phyloP scores from a whole-genome alignment of 1,284 basidiomycete genomes.

The Anthracocystis walkeri region DNA sequence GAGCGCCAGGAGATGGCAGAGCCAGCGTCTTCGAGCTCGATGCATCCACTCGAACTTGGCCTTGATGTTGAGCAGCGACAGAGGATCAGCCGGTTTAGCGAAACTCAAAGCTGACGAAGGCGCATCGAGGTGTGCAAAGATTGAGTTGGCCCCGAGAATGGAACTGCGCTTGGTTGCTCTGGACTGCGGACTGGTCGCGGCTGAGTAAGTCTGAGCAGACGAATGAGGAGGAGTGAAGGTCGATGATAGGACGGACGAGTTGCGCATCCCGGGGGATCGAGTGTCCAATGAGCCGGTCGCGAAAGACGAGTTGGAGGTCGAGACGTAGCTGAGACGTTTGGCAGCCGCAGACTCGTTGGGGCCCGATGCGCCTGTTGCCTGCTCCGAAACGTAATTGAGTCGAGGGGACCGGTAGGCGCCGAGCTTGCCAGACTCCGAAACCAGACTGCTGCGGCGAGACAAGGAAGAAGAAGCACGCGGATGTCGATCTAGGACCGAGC shows the following conservation, averaged over 20 bases:
- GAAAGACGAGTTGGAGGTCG: conserved; percentile 40
- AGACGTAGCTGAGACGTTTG: conserved; percentile 59
- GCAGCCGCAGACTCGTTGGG: conserved; percentile 57
- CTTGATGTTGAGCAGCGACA: conserved; percentile 56
- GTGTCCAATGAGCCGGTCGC: conserved; percentile 24
- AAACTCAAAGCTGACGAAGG: background rate
- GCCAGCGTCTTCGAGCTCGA: conserved; percentile 53
- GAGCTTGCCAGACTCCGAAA: conserved; percentile 35
- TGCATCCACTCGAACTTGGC: conserved; percentile 63
- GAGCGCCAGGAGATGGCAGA: conserved; percentile 39
- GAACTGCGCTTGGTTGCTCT: conserved; percentile 40
- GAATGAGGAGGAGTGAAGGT: conserved; percentile 31
- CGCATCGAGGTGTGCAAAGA: conserved; percentile 36
- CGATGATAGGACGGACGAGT: conserved; percentile 30
- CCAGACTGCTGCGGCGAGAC: conserved; percentile 41
- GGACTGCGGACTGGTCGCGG: conserved; percentile 46
- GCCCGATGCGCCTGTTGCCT: conserved; percentile 19
- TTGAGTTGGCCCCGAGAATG: conserved; percentile 42
- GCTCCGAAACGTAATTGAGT: conserved; percentile 46
- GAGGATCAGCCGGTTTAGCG: conserved; percentile 37
- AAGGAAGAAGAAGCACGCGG: conserved; percentile 32
- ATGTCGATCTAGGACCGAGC: conserved; percentile 31
- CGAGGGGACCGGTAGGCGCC: conserved; percentile 39
- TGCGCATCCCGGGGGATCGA: conserved; percentile 32
- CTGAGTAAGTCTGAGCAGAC: conserved; percentile 38